Evolutionary conservation across 345 rosid species (phyloP).

Genomic region (Angophora floribunda): DNA sequence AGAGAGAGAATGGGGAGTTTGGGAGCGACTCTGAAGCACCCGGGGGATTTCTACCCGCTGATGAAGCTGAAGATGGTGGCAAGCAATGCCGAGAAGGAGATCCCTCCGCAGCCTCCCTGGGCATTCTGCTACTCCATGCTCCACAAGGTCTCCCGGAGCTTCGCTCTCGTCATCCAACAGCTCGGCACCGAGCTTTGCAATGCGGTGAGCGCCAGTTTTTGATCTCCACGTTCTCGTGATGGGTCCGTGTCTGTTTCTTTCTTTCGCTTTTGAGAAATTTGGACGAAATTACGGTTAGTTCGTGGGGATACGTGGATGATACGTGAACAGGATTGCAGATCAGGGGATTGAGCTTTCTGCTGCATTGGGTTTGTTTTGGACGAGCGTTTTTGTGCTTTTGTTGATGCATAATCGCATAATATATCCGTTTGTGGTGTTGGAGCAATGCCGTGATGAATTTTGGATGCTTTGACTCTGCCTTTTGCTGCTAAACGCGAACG

Average conservation of each 20-base stretch:
- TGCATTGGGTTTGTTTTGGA: neutral
- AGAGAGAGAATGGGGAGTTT: slow-evolving; percentile 50
- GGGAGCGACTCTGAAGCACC: slow-evolving; percentile 60
- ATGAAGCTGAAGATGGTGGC: slow-evolving; percentile 75
- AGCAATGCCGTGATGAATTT: neutral
- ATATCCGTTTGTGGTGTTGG: neutral
- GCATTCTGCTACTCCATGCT: slow-evolving; percentile 88
- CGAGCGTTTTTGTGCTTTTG: neutral
- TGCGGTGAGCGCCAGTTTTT: slow-evolving; percentile 44
- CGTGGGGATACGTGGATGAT: neutral
- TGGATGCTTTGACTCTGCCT: neutral
- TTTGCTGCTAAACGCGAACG: neutral
- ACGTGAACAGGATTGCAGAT: neutral
- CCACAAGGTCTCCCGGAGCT: slow-evolving; percentile 87
- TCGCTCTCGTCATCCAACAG: slow-evolving; percentile 88
- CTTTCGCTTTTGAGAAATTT: neutral
- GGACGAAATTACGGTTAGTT: neutral
- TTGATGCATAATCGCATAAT: neutral
- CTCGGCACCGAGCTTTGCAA: slow-evolving; percentile 67
- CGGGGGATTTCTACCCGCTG: slow-evolving; percentile 83
- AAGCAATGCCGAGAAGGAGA: slow-evolving; percentile 76
- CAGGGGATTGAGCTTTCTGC: neutral
- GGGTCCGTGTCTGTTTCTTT: neutral
- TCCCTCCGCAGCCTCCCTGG: slow-evolving; percentile 90
- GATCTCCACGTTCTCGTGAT: neutral